These are phyloP conservation scores for Trypanosoma rangeli DNA, from an alignment of 208 protist species.

Conservation along the genomic window DNA sequence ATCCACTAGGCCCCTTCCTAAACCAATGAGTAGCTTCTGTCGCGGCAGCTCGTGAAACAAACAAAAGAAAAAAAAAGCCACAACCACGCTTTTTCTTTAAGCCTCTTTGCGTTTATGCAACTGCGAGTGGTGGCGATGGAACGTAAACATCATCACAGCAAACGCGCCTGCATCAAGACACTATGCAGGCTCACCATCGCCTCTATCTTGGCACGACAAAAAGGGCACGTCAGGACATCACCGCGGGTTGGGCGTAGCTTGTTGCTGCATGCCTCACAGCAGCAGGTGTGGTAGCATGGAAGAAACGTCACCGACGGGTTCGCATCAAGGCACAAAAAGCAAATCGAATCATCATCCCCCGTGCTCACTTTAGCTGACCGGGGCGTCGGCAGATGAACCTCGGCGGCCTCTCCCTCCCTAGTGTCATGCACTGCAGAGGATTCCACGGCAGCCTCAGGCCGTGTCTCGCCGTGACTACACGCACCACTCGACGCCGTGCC, in stretches of 20 bases:
- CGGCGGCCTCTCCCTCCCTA: background rate
- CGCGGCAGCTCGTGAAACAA: background rate
- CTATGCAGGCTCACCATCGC: conserved; percentile 51
- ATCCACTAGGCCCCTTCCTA: background rate
- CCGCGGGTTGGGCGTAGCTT: conserved; percentile 34
- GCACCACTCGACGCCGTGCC: background rate
- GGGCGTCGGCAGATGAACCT: background rate
- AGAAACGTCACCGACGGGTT: conserved; percentile 46
- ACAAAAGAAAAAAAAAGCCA: background rate
- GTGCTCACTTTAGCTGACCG: conserved; percentile 22
- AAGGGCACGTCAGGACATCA: conserved; percentile 39
- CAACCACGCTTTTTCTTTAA: background rate
- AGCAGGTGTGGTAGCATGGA: conserved; percentile 60
- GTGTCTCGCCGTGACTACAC: conserved; percentile 24
- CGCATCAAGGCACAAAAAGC: conserved; percentile 46
- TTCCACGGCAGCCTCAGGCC: background rate
- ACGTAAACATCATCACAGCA: background rate
- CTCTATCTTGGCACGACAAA: conserved; percentile 44
- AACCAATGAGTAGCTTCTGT: background rate
- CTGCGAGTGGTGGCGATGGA: background rate
- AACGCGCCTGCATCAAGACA: conserved; percentile 9
- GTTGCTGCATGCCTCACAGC: conserved; percentile 49
- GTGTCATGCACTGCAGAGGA: background rate
- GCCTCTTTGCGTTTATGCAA: background rate
- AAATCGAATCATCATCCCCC: conserved; percentile 36